A percentile compares a stretch with the other conserved stretches of the same genome.
phyloP scores from a whole-genome alignment of 345 rosid species.

The Populus alba region DNA sequence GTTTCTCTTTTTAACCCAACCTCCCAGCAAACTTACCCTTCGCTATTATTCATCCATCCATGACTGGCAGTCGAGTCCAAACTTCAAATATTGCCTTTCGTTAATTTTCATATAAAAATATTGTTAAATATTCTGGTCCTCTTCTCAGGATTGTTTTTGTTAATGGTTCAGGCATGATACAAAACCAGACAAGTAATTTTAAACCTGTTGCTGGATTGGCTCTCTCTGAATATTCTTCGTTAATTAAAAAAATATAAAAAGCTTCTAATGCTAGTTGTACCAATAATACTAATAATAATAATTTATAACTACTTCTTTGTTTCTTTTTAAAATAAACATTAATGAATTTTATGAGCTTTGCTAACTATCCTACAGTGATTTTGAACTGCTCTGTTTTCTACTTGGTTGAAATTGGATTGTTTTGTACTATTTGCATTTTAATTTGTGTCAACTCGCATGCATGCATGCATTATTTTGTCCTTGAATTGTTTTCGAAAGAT shows the following conservation, averaged over 20 bases:
- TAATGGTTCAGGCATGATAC: neutral
- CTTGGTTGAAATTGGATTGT: neutral
- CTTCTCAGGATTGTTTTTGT: neutral
- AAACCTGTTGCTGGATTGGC: neutral
- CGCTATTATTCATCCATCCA: neutral
- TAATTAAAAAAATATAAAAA: neutral
- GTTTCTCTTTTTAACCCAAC: neutral
- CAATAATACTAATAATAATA: neutral
- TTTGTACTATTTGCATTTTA: neutral
- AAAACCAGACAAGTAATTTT: neutral
- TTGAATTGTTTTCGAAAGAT: constrained; percentile 7
- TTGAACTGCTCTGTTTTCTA: neutral
- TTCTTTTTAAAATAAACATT: neutral
- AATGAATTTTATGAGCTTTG: neutral
- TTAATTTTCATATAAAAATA: neutral
- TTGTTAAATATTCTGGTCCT: neutral
- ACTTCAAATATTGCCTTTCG: neutral
- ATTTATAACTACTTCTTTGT: neutral
- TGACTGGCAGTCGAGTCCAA: neutral
- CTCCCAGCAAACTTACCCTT: neutral
- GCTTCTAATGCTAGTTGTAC: neutral
- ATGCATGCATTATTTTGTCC: neutral
- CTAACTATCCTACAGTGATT: neutral
- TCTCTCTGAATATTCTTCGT: neutral
- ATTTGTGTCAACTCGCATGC: neutral